phyloP scores from a whole-genome alignment of 371 early-diverging fungal species.

The Rhizopus delemar region DNA sequence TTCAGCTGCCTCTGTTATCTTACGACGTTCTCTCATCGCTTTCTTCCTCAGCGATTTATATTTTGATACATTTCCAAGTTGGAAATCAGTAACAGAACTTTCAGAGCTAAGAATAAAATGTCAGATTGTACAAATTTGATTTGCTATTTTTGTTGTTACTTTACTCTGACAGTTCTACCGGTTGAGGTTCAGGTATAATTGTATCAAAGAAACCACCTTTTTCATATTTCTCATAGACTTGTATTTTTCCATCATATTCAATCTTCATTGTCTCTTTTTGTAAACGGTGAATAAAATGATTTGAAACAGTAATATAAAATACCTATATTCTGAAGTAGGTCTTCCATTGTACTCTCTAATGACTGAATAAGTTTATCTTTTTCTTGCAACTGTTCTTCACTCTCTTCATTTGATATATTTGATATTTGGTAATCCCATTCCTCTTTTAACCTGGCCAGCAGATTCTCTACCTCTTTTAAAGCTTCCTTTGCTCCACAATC shows the following conservation, averaged over 20 bases:
- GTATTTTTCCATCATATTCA: constrained; percentile 34
- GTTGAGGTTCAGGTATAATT: constrained; percentile 14
- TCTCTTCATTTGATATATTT: constrained; percentile 21
- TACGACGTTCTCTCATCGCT: constrained; percentile 26
- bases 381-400: constrained; percentile 36
- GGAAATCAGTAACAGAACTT: constrained; percentile 27
- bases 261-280: constrained; percentile 15
- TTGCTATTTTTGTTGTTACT: too few relatives aligned
- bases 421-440: constrained; percentile 43
- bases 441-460: constrained; percentile 40
- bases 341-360: constrained; percentile 31
- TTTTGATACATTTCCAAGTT: constrained; percentile 10
- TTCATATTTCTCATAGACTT: constrained; percentile 38
- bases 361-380: constrained; percentile 27
- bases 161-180: constrained; percentile 32
- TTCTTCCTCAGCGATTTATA: constrained; percentile 19
- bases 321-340: constrained; percentile 30
- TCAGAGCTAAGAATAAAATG: constrained; percentile 25
- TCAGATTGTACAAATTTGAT: constrained; percentile 3
- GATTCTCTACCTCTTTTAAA: constrained; percentile 28
- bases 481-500: constrained; percentile 37
- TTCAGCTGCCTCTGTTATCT: constrained; percentile 39
- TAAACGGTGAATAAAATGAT: not conserved
- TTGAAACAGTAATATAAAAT: not conserved
- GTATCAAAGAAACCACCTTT: constrained; percentile 49